Conservation (phyloP, 345 rosid species). For the Hibiscus tridactylites region DNA sequence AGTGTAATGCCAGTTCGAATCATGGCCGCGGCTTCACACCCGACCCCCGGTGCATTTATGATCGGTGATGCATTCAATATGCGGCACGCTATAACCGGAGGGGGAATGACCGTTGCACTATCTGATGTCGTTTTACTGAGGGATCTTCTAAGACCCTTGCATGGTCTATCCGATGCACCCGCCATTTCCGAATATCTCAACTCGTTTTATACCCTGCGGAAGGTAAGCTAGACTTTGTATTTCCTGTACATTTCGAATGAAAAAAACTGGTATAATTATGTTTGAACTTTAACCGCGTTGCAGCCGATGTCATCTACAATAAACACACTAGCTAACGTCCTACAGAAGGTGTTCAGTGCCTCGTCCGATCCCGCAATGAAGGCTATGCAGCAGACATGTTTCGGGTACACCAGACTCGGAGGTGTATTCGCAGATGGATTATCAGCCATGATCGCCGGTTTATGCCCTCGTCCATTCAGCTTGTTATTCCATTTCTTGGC, state of each 20-base stretch:
- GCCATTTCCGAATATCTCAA: constrained; percentile 27
- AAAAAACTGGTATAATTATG: not conserved
- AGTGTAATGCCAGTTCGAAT: constrained; percentile 41
- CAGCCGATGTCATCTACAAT: constrained; percentile 39
- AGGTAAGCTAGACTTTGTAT: not conserved
- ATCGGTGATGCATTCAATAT: constrained; percentile 13
- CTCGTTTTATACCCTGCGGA: constrained; percentile 35
- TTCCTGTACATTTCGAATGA: not conserved
- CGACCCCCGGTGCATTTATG: constrained; percentile 10
- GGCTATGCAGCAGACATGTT: constrained; percentile 26
- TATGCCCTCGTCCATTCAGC: constrained; percentile 25
- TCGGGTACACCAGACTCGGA: constrained; percentile 29
- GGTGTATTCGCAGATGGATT: constrained; percentile 25
- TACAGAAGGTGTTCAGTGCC: constrained; percentile 23
- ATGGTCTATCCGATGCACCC: constrained; percentile 3
- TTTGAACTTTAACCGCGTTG: not conserved
- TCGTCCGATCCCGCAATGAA: constrained; percentile 19
- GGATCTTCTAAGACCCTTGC: constrained; percentile 12
- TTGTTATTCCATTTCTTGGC: constrained; percentile 27
- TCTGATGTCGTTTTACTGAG: constrained; percentile 10
- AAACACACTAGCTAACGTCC: constrained; percentile 25
- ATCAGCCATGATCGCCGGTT: constrained; percentile 23
- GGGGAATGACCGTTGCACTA: constrained; percentile 18
- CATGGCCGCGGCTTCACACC: constrained; percentile 39
- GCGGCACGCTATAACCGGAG: constrained; percentile 32